These are phyloP conservation scores for Hysterium pulicare DNA, from an alignment of 2,329 filamentous ascomycete species.

Conservation along the genomic window DNA sequence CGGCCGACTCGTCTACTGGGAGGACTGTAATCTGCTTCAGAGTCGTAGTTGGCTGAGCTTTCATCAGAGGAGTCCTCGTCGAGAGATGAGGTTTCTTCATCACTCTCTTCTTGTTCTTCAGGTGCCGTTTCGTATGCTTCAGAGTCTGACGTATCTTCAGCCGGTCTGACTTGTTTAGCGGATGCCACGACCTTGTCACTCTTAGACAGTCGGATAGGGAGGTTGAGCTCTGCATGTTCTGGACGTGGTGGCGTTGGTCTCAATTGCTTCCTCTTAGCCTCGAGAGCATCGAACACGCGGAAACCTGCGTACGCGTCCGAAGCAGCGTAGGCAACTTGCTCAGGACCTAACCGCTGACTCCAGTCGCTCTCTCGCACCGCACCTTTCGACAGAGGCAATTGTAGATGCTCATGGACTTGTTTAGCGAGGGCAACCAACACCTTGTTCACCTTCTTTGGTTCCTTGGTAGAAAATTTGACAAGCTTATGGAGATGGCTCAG, in stretches of 20 bases:
- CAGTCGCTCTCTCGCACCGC: slow-evolving; percentile 73
- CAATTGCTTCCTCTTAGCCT: slow-evolving; percentile 64
- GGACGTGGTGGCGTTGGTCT: slow-evolving; percentile 70
- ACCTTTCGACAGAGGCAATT: slow-evolving; percentile 81
- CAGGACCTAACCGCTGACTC: slow-evolving; percentile 57
- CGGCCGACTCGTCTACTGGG: slow-evolving; percentile 1
- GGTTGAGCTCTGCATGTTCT: slow-evolving; percentile 62
- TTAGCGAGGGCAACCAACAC: slow-evolving; percentile 66
- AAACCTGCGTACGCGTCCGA: slow-evolving; percentile 82
- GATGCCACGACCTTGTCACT: slow-evolving; percentile 14
- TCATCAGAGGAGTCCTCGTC: slow-evolving; percentile 7
- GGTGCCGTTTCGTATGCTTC: slow-evolving; percentile 33
- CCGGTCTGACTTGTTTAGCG: slow-evolving; percentile 9
- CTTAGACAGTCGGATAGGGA: slow-evolving; percentile 57
- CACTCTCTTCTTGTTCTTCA: slow-evolving; percentile 24
- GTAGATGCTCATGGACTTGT: slow-evolving; percentile 66
- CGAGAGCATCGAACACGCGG: slow-evolving; percentile 69
- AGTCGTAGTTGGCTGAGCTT: slow-evolving; percentile 6
- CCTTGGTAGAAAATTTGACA: slow-evolving; percentile 54
- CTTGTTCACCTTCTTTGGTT: slow-evolving; percentile 51
- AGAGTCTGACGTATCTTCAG: slow-evolving; percentile 18
- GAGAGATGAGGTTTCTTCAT: slow-evolving; percentile 17
- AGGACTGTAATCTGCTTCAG: slow-evolving; percentile 10
- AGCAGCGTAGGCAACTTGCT: slow-evolving; percentile 71
- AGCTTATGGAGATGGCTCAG: slow-evolving; percentile 79